These are phyloP conservation scores for Paraphoma chrysanthemicola DNA, from an alignment of 2,329 filamentous ascomycete species.

Conservation along the genomic window DNA sequence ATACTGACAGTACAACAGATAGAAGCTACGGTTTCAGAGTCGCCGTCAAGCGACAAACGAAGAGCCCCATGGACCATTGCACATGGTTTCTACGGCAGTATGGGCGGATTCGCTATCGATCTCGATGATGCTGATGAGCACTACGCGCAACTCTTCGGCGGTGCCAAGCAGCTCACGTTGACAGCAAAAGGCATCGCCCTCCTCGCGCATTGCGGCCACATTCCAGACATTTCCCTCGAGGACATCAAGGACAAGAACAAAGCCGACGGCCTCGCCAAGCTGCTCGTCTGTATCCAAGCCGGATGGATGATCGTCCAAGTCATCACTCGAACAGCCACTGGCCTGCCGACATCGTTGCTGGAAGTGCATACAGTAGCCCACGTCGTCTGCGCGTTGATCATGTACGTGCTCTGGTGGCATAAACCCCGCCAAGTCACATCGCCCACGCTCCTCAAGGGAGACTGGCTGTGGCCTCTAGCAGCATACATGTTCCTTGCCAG, in stretches of 20 bases:
- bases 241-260: conserved; percentile 30
- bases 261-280: conserved; percentile 23
- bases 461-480: conserved; percentile 12
- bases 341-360: conserved; percentile 57
- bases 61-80: conserved; percentile 14
- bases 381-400: conserved; percentile 32
- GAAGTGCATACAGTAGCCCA: conserved; percentile 67
- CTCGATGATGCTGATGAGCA: conserved; percentile 4
- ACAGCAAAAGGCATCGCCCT: conserved; percentile 8
- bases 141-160: conserved; percentile 5
- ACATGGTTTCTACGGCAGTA: conserved; percentile 16
- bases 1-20: background rate
- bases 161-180: conserved; percentile 1
- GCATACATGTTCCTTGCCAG: conserved; percentile 27
- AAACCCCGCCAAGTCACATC: conserved; percentile 31
- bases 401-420: conserved; percentile 42
- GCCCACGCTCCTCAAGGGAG: conserved; percentile 5
- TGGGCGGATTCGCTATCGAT: conserved; percentile 26
- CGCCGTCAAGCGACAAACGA: conserved; percentile 3
- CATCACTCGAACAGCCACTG: conserved; percentile 14
- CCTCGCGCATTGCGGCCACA: conserved; percentile 1
- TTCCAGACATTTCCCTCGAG: conserved; percentile 2
- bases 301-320: conserved; percentile 37
- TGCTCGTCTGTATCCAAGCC: conserved; percentile 29
- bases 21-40: background rate